phyloP scores from a whole-genome alignment of 2,329 filamentous ascomycete genomes.

The Colletotrichum musicola region DNA sequence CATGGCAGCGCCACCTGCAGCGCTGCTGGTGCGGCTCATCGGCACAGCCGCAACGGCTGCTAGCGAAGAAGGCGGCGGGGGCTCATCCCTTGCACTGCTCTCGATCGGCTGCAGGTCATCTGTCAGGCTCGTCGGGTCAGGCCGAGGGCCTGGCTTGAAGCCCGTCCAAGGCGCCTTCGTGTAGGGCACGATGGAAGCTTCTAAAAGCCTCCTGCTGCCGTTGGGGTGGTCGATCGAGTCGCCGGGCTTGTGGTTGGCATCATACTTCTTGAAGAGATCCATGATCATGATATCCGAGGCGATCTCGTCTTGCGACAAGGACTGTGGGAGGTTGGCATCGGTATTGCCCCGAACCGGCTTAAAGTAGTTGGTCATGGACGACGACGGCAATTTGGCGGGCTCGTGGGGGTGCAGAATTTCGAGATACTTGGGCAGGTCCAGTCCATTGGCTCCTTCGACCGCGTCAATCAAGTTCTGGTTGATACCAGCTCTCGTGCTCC shows the following conservation, averaged over 20 bases:
- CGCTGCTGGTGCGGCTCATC: slow-evolving; percentile 69
- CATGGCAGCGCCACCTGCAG: slow-evolving; percentile 66
- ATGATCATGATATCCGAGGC: slow-evolving; percentile 69
- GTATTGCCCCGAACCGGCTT: slow-evolving; percentile 67
- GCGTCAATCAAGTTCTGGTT: slow-evolving; percentile 70
- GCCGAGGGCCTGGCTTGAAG: slow-evolving; percentile 59
- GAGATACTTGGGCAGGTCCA: slow-evolving; percentile 70
- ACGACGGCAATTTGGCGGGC: slow-evolving; percentile 68
- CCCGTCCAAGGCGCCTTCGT: slow-evolving; percentile 62
- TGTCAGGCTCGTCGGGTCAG: slow-evolving; percentile 62
- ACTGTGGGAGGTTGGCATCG: slow-evolving; percentile 68
- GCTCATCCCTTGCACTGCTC: slow-evolving; percentile 58
- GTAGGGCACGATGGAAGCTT: slow-evolving; percentile 64
- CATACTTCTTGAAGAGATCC: slow-evolving; percentile 69
- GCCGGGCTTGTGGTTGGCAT: slow-evolving; percentile 64
- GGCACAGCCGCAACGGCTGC: slow-evolving; percentile 54
- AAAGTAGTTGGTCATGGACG: slow-evolving; percentile 69
- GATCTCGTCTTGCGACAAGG: slow-evolving; percentile 65
- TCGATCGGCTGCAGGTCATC: slow-evolving; percentile 63
- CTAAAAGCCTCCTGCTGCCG: slow-evolving; percentile 67
- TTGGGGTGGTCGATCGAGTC: slow-evolving; percentile 67
- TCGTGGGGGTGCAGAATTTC: slow-evolving; percentile 68
- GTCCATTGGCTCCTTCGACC: slow-evolving; percentile 70
- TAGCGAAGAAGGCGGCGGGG: slow-evolving; percentile 37
- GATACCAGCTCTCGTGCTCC: slow-evolving; percentile 69